phyloP scores from a whole-genome alignment of 2,329 filamentous ascomycete species.

The Xylariaceae sp. region DNA sequence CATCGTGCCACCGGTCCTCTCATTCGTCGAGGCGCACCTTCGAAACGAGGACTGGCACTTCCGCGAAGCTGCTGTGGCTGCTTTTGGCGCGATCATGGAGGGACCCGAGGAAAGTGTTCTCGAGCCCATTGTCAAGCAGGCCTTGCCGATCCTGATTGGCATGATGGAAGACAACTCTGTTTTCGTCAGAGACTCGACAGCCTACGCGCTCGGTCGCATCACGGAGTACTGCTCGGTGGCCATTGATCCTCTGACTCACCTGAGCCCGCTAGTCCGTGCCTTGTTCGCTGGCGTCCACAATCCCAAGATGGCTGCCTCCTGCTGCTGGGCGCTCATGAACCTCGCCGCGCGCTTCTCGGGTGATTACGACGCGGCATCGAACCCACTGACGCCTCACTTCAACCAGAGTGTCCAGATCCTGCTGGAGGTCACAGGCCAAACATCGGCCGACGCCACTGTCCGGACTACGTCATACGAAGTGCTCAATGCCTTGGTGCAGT shows the following conservation, averaged over 20 bases:
- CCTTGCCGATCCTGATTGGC: slow-evolving; percentile 80
- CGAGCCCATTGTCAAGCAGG: slow-evolving; percentile 92
- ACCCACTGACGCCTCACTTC: slow-evolving; percentile 87
- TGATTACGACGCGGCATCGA: slow-evolving; percentile 69
- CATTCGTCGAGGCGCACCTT: slow-evolving; percentile 88
- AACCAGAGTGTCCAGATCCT: slow-evolving; percentile 84
- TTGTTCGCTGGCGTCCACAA: slow-evolving; percentile 87
- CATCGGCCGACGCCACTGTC: slow-evolving; percentile 79
- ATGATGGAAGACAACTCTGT: slow-evolving; percentile 88
- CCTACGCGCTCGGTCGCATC: slow-evolving; percentile 91
- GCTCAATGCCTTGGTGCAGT: slow-evolving; percentile 88
- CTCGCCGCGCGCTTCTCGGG: slow-evolving; percentile 91
- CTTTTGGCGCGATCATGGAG: slow-evolving; percentile 98
- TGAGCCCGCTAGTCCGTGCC: slow-evolving; percentile 78
- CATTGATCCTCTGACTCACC: slow-evolving; percentile 77
- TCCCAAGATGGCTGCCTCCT: slow-evolving; percentile 95
- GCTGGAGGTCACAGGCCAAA: slow-evolving; percentile 75
- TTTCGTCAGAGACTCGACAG: slow-evolving; percentile 91
- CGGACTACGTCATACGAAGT: slow-evolving; percentile 97
- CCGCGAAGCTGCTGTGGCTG: slow-evolving; percentile 91
- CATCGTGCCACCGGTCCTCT: slow-evolving; percentile 79
- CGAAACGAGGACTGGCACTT: slow-evolving; percentile 90
- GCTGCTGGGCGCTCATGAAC: slow-evolving; percentile 99
- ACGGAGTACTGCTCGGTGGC: slow-evolving; percentile 89
- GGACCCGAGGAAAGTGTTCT: slow-evolving; percentile 89